Conservation (phyloP, 2,329 filamentous ascomycete genomes). For the Cyclaneusma minus region DNA sequence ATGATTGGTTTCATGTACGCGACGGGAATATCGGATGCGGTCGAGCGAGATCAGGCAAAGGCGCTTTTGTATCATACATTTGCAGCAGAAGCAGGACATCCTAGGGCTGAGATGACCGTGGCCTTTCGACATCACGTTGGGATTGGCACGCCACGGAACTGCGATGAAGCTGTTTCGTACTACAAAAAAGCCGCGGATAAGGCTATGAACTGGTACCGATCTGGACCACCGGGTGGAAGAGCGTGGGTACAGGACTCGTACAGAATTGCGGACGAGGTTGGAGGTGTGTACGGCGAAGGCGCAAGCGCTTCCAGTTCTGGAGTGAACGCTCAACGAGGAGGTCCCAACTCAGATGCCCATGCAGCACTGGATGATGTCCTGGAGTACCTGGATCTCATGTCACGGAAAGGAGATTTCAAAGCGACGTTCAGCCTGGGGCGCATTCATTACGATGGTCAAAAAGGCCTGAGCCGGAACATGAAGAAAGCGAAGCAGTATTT, state of each 20-base stretch:
- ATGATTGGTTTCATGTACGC: slow-evolving; percentile 96
- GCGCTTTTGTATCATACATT: slow-evolving; percentile 90
- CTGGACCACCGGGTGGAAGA: slow-evolving; percentile 80
- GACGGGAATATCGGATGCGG: slow-evolving; percentile 71
- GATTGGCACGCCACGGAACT: slow-evolving; percentile 73
- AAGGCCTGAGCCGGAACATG: slow-evolving; percentile 43
- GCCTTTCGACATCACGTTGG: slow-evolving; percentile 76
- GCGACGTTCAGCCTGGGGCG: slow-evolving; percentile 55
- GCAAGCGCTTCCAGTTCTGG: slow-evolving; percentile 84
- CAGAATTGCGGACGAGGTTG: slow-evolving; percentile 76
- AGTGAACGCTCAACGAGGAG: slow-evolving; percentile 59
- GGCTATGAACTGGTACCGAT: slow-evolving; percentile 73
- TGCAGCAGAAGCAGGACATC: slow-evolving; percentile 70
- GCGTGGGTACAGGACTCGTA: slow-evolving; percentile 64
- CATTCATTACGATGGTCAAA: slow-evolving; percentile 54
- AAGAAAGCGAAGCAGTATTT: slow-evolving; percentile 52
- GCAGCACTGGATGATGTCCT: slow-evolving; percentile 85
- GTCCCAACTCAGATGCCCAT: slow-evolving; percentile 63
- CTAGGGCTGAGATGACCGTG: slow-evolving; percentile 82
- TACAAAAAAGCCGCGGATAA: slow-evolving; percentile 93
- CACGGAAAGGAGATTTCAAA: slow-evolving; percentile 57
- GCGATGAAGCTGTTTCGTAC: slow-evolving; percentile 70
- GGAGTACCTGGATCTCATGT: slow-evolving; percentile 67
- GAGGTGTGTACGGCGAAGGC: slow-evolving; percentile 89
- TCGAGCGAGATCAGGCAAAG: slow-evolving; percentile 76